These are phyloP conservation scores for Chytriomyces confervae DNA, from an alignment of 192 early-diverging fungal species.

Conservation along the genomic window DNA sequence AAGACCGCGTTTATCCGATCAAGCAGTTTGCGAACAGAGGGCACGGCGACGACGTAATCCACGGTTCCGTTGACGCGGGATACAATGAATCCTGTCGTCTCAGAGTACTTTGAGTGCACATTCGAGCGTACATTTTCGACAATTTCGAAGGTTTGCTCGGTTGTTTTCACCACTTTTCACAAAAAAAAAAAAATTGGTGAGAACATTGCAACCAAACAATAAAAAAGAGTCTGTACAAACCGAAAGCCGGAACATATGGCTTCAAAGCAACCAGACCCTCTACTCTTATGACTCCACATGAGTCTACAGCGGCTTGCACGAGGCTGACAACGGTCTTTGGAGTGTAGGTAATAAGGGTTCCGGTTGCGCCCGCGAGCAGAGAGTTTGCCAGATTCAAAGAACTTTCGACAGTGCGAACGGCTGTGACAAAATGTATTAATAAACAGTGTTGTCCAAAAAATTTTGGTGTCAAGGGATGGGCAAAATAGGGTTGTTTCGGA, in stretches of 20 bases:
- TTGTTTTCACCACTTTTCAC: not conserved
- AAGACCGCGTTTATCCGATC: not conserved
- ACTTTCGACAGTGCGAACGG: not conserved
- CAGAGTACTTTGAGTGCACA: not conserved
- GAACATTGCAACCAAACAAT: not conserved
- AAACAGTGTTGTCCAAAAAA: not conserved
- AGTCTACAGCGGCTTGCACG: not conserved
- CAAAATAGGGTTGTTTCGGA: not conserved
- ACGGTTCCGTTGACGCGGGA: slow-evolving; percentile 21
- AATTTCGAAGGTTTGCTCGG: slow-evolving; percentile 24
- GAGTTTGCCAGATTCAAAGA: not conserved
- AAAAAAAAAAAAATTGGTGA: not conserved
- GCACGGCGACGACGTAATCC: slow-evolving; percentile 11
- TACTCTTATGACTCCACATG: not conserved
- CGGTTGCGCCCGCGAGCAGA: not conserved
- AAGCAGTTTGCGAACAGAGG: not conserved
- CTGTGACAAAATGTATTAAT: not conserved
- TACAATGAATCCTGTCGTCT: slow-evolving; percentile 17
- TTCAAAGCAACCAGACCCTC: slow-evolving; percentile 17
- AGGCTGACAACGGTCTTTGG: slow-evolving; percentile 13
- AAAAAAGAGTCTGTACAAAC: not conserved
- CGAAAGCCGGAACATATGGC: slow-evolving; percentile 18
- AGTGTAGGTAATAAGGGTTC: slow-evolving; percentile 4
- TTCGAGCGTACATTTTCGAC: not conserved
- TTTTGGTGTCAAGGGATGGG: not conserved